phyloP scores from a whole-genome alignment of 2,329 filamentous ascomycete genomes.

The Fusarium veterinarium region DNA sequence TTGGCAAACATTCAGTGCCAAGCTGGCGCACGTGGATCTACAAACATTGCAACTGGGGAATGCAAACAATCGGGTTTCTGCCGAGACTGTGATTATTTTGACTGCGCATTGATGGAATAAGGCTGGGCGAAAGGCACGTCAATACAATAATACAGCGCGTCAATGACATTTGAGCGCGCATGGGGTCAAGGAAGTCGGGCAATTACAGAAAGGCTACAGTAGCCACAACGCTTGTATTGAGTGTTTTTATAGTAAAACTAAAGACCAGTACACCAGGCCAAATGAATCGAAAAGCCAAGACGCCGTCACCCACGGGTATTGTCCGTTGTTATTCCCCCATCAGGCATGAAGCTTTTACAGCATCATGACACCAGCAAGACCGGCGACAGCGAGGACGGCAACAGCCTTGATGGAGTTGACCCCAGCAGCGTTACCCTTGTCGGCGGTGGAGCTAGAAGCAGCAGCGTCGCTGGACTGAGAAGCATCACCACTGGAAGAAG shows the following conservation, averaged over 20 bases:
- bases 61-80: neutral
- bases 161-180: neutral
- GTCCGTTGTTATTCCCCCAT: neutral
- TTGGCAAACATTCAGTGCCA: neutral
- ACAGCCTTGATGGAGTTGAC: constrained; percentile 21
- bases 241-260: neutral
- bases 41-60: neutral
- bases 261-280: constrained; percentile 1
- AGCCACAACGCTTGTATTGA: neutral
- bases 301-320: neutral
- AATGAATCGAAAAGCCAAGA: neutral
- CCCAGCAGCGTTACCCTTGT: constrained; percentile 12
- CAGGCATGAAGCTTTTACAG: neutral
- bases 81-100: neutral
- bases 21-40: neutral
- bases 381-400: constrained; percentile 17
- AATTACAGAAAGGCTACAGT: neutral
- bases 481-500: constrained; percentile 2
- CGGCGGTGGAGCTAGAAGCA: neutral
- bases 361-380: constrained; percentile 31
- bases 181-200: neutral
- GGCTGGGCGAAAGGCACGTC: no score
- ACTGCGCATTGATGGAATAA: neutral
- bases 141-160: no score
- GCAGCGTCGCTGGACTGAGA: neutral